Evolutionary conservation across 768 basidiomycete genomes (phyloP).

Genomic region (Russula vinacea): DNA sequence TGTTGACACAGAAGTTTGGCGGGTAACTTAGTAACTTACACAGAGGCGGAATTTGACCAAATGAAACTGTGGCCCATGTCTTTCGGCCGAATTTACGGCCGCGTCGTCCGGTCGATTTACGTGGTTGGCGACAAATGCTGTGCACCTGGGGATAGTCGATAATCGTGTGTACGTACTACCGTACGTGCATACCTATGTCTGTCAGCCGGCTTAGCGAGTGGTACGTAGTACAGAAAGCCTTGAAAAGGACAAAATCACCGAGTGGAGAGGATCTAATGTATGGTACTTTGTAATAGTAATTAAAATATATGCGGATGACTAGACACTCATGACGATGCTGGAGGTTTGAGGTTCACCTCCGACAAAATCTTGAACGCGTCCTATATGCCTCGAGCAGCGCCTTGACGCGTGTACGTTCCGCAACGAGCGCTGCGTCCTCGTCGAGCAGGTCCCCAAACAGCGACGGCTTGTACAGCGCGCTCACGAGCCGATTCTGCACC

Average conservation of each 20-base stretch:
- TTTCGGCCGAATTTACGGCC: not conserved
- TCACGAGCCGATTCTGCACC: slow-evolving; percentile 95
- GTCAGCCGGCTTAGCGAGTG: not conserved
- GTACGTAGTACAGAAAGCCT: not conserved
- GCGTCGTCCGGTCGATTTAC: not conserved
- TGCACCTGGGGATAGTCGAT: not conserved
- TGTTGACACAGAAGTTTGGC: no score
- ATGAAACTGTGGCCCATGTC: not conserved
- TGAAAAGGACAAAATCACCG: not conserved
- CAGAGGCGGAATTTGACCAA: no score
- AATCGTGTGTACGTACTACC: not conserved
- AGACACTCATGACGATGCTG: slow-evolving; percentile 30
- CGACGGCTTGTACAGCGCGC: slow-evolving; percentile 90
- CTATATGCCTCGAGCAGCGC: slow-evolving; percentile 93
- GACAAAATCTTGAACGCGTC: slow-evolving; percentile 87
- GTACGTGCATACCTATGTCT: not conserved
- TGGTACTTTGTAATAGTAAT: not conserved
- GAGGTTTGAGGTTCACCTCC: slow-evolving; percentile 73
- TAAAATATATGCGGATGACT: not conserved
- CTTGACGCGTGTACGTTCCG: slow-evolving; percentile 91
- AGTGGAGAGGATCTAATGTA: not conserved
- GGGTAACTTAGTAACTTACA: no score
- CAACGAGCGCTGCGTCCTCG: slow-evolving; percentile 93
- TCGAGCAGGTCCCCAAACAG: slow-evolving; percentile 87
- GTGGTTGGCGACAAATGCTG: not conserved